phyloP scores from a whole-genome alignment of 768 basidiomycete genomes.

The Leccinum boreale region DNA sequence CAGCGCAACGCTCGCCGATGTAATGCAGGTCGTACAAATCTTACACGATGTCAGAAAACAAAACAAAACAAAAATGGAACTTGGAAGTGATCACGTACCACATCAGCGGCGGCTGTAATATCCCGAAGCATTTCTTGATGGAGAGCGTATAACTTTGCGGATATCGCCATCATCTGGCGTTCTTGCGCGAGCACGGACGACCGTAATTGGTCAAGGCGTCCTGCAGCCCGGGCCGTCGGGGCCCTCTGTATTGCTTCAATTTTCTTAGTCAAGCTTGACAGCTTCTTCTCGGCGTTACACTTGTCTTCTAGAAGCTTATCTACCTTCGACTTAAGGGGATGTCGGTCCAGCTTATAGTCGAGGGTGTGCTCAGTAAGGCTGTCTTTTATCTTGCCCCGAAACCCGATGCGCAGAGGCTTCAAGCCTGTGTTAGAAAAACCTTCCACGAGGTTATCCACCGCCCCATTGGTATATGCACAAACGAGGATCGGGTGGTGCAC shows the following conservation, averaged over 20 bases:
- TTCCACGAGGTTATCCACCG: conserved; percentile 87
- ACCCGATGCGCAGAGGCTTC: conserved; percentile 76
- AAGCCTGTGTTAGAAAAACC: conserved; percentile 60
- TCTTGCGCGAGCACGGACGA: conserved; percentile 23
- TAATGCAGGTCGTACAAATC: conserved; percentile 89
- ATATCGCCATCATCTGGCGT: conserved; percentile 31
- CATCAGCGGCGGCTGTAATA: conserved; percentile 64
- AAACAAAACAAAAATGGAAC: not conserved
- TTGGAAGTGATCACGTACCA: conserved; percentile 46
- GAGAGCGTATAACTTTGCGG: conserved; percentile 48
- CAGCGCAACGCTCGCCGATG: conserved; percentile 62
- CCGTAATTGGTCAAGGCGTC: conserved; percentile 31
- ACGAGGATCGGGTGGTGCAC: conserved; percentile 83
- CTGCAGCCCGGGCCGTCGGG: conserved; percentile 12
- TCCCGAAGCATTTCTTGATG: conserved; percentile 64
- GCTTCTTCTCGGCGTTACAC: conserved; percentile 26
- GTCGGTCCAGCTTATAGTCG: conserved; percentile 58
- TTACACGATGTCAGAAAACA: conserved; percentile 27
- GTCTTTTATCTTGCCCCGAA: conserved; percentile 53
- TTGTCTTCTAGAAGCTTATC: conserved; percentile 41
- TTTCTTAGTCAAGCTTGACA: conserved; percentile 25
- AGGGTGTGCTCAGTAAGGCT: conserved; percentile 58
- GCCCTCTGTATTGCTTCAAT: conserved; percentile 19
- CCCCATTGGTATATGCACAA: conserved; percentile 93
- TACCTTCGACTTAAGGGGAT: conserved; percentile 50